Base-by-base conservation (phyloP, 2,329 filamentous ascomycete species). In the Curvularia verruculosa region DNA sequence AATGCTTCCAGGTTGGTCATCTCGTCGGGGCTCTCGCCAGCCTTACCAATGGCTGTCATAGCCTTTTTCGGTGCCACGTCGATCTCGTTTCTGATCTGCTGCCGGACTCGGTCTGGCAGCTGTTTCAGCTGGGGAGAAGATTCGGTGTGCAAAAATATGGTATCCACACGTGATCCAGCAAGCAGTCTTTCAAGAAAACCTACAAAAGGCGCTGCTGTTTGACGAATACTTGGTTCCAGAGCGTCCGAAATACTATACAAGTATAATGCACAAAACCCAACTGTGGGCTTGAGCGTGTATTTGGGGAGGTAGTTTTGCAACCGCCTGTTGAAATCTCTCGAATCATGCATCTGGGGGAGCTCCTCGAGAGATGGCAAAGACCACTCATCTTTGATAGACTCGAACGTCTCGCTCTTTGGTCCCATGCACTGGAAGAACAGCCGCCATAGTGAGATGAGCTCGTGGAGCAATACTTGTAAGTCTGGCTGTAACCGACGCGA, bases 401-500 rank as follows among this genome's bases (percentile, higher is more conserved):
- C 54, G 18, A 72, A 26, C 9, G 62, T 23, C 7, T 56, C 53
- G 18, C 57, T 52, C 5, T 56, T 49, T 19, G 24, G 24, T 21
- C 68, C 71, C 54, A 68, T 66, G 47, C 63, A 68, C 45, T 75
- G 72, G 49, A 75, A 74, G 53, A 75, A 70, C 18, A 75, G 48
- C 19, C 64, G 66, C 73, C 73, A 76, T 7, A 75, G 52, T 3
- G 70, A 70, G 9, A 74, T 36, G 2, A 76, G 62, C 59, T 76
- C 74, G 4, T 46, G 40, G 2, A 73, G 53, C 37, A 73, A 47
- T 3, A 55, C 51, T 23, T 69, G 62, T 12, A 71, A 29, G 29
- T 63, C 54, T 37, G 54, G 53, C 36, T 54, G 58, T n/a, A 49
- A 31, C 9, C 41, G 37, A 15, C 52, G 24, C 10, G 56, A 44